Evolutionary conservation across 768 basidiomycete genomes (phyloP), one percentile per base, ranked within the genome.

Genomic region (Candolleomyces aberdarensis): DNA sequence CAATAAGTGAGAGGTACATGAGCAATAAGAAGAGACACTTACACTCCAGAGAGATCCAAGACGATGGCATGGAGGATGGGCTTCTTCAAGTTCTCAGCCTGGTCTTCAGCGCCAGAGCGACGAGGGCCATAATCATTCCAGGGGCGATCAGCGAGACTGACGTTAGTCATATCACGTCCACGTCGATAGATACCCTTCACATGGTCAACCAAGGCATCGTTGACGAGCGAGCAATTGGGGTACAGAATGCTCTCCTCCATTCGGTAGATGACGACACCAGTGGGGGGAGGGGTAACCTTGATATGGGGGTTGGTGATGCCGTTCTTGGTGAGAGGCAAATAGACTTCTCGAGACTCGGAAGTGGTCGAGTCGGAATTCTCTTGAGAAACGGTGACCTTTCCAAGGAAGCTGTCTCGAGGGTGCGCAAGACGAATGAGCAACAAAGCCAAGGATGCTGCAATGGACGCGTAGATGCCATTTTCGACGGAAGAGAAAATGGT

Each of bases 401-500:
- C 97, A 1, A 99, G 83, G 87, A 98, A 98, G 46, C 88, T 79
- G 9, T 93, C 94, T 29, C 92, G 86, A 19, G 97, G 94, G 65
- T 88, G 86, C 29, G 96, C 95, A 61, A 98, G 71, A 52, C 96
- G 89, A 69, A 96, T 74, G 58, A 98, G 81, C 14, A 98, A 83
- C 14, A 98, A 84, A 4, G 79, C 90, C 20, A 86, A 72, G 0
- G 95, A 96, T 1, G 90, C 80, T n/a, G 77, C 74, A 65, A 98
- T 87, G 11, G 95, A 93, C 56, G 87, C 85, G 72, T 95, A 95
- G 67, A 95, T 93, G 22, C 96, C 96, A 59, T 94, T 81, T 74
- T 98, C 97, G 66, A 98, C 96, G 20, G 86, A 84, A n/a, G 91
- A 87, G 79, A 98, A 98, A 51, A 99, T 73, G 9, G 94, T 95